phyloP scores from a whole-genome alignment of 2,329 filamentous ascomycete genomes.

The Ophiosphaerella narmari region DNA sequence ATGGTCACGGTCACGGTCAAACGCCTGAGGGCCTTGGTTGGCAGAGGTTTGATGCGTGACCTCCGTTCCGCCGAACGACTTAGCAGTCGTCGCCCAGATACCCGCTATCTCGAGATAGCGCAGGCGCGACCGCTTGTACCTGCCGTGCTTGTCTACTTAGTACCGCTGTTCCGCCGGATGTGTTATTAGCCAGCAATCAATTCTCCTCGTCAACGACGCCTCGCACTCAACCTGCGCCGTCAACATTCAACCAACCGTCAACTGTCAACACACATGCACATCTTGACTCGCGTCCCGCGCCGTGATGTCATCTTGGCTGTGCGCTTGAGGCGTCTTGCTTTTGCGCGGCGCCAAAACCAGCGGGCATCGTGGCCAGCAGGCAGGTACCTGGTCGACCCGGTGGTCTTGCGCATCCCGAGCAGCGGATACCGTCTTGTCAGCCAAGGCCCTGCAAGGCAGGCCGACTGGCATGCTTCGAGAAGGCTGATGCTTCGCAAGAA shows the following conservation, averaged over 20 bases:
- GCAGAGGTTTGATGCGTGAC: conserved; percentile 12
- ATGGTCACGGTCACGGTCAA: conserved; percentile 15
- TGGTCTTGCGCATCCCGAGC: neutral
- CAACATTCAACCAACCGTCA: neutral
- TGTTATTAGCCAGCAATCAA: too few species aligned
- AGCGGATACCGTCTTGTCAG: neutral
- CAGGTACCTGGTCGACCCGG: conserved; percentile 1
- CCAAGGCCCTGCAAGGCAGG: neutral
- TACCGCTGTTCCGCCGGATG: too few species aligned
- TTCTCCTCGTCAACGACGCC: too few species aligned
- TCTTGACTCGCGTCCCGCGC: neutral
- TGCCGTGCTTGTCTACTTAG: too few species aligned
- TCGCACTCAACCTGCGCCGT: too few species aligned
- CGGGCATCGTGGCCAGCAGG: neutral
- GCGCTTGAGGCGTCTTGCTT: too few species aligned
- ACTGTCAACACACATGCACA: neutral
- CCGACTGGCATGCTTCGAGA: too few species aligned
- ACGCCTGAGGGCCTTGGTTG: conserved; percentile 9
- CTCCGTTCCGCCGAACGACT: conserved; percentile 24
- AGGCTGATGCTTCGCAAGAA: too few species aligned
- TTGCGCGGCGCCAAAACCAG: too few species aligned
- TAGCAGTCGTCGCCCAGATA: conserved; percentile 9
- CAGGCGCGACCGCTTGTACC: neutral
- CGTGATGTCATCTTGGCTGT: conserved; percentile 4
- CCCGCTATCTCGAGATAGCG: conserved; percentile 6